Conservation (phyloP, 495 filamentous ascomycete species). For the Delitschia confertaspora region DNA sequence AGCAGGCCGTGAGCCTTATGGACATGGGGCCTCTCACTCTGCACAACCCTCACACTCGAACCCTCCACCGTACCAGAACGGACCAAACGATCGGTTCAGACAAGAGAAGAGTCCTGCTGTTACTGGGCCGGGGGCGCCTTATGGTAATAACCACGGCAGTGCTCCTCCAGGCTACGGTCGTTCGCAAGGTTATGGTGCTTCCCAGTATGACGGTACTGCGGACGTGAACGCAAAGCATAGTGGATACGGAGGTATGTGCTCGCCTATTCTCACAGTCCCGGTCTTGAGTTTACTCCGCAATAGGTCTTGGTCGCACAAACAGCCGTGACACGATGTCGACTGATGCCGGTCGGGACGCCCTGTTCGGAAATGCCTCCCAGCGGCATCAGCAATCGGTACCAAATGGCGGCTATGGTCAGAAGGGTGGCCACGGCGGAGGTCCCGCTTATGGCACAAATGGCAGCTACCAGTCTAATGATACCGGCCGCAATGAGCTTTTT, state of each 20-base stretch:
- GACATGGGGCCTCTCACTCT: no score
- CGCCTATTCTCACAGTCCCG: no score
- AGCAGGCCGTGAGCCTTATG: conserved; percentile 22
- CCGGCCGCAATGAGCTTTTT: conserved; percentile 56
- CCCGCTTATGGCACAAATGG: conserved; percentile 21
- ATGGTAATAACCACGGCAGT: conserved; percentile 2
- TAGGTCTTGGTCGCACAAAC: conserved; percentile 27
- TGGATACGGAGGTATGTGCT: conserved; percentile 24
- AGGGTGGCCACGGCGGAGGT: conserved; percentile 9
- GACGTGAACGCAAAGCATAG: not conserved
- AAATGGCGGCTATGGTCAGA: conserved; percentile 15
- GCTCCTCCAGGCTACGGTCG: conserved; percentile 19
- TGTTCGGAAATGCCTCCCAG: conserved; percentile 13
- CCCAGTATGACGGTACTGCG: conserved; percentile 27
- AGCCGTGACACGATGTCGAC: conserved; percentile 30
- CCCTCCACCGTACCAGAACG: conserved; percentile 20
- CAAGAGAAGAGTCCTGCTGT: conserved; percentile 35
- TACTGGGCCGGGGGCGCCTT: conserved; percentile 23
- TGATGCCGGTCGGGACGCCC: conserved; percentile 26
- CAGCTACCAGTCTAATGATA: conserved; percentile 31
- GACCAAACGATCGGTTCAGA: conserved; percentile 15
- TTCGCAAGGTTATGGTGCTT: conserved; percentile 27
- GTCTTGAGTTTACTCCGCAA: no score
- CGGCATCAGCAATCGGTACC: conserved; percentile 12
- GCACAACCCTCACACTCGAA: conserved; percentile 25